Conservation (phyloP, 495 filamentous ascomycete genomes). For the Penicillium soppii region DNA sequence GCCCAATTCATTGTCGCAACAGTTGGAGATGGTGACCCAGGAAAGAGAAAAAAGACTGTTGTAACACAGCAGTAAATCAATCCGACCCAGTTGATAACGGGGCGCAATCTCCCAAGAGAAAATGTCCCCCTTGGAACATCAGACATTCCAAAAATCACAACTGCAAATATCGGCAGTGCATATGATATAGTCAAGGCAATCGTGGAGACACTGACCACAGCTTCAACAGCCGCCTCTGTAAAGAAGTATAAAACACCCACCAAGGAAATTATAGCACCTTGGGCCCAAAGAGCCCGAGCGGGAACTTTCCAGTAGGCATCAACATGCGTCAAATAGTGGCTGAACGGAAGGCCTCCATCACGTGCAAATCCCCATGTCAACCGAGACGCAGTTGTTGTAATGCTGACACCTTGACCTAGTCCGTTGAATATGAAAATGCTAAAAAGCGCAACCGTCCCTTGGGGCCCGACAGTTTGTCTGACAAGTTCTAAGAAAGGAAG, state of each 20-base stretch:
- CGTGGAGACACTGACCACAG: constrained; percentile 47
- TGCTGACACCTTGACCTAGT: constrained; percentile 39
- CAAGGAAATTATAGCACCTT: constrained; percentile 38
- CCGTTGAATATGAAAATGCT: constrained; percentile 46
- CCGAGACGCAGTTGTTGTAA: constrained; percentile 48
- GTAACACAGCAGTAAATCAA: constrained; percentile 42
- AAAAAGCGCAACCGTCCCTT: constrained; percentile 36
- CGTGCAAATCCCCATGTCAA: constrained; percentile 55
- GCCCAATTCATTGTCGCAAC: no score
- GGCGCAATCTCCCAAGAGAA: constrained; percentile 34
- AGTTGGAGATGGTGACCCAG: constrained; percentile 32
- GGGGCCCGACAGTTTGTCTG: constrained; percentile 34
- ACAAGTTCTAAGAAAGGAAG: constrained; percentile 44
- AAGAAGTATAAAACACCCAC: constrained; percentile 44
- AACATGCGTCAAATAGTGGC: constrained; percentile 34
- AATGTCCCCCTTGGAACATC: constrained; percentile 34
- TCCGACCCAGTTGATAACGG: constrained; percentile 35
- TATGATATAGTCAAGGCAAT: constrained; percentile 49
- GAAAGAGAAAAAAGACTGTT: constrained; percentile 48
- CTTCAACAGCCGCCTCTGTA: constrained; percentile 42
- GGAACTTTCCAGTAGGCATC: constrained; percentile 37
- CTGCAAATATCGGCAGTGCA: constrained; percentile 38
- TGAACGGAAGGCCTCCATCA: constrained; percentile 50
- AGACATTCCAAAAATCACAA: constrained; percentile 39
- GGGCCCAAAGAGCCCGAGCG: constrained; percentile 41